Conservation (phyloP, 306 rosid genomes). For the Glycine latifolia region DNA sequence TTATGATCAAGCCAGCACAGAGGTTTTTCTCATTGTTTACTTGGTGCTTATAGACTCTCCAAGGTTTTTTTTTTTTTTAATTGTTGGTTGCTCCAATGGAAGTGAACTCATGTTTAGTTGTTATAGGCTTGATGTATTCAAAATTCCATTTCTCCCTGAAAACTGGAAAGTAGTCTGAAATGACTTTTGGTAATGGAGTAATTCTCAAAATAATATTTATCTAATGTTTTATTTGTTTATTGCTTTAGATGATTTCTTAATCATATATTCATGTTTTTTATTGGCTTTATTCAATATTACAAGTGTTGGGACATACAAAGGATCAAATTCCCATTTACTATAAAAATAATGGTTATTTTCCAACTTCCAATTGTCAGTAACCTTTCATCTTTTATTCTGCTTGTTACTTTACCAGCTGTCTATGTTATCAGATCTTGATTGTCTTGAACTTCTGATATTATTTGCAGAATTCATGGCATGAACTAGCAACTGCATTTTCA, state of each 20-base stretch:
- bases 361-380: slow-evolving; percentile 28
- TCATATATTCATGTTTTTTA: neutral
- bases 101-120: neutral
- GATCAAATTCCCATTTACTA: neutral
- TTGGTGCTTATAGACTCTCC: neutral
- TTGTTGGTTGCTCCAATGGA: too few species aligned
- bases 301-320: neutral
- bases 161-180: slow-evolving; percentile 4
- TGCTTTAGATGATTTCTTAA: neutral
- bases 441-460: slow-evolving; percentile 43
- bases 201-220: neutral
- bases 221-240: neutral
- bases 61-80: neutral
- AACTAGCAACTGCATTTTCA: slow-evolving; percentile 83
- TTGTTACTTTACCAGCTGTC: slow-evolving; percentile 12
- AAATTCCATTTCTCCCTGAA: neutral
- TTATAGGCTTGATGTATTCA: neutral
- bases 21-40: neutral
- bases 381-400: slow-evolving; percentile 14
- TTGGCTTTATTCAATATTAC: neutral
- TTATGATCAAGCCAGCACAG: neutral
- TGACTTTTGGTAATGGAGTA: neutral
- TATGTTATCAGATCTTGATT: slow-evolving; percentile 18
- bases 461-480: slow-evolving; percentile 87
- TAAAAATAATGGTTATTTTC: slow-evolving; percentile 15